Evolutionary conservation across 768 basidiomycete species (phyloP), one percentile per base, ranked within the genome.

Genomic region (Russula brevipes): DNA sequence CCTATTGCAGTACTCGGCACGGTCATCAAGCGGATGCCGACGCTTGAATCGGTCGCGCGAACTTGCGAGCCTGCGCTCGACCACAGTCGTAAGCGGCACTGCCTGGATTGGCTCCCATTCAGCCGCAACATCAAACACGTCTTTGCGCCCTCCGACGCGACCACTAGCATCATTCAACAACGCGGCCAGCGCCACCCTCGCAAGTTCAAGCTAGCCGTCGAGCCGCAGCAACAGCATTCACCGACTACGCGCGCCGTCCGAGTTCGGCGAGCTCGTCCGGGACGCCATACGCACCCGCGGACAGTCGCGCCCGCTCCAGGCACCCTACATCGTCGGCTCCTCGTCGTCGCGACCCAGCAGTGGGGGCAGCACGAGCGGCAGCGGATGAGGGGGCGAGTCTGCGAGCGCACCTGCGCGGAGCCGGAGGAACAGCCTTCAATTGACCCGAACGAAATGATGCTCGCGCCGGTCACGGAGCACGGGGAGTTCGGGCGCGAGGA

Each of bases 11-110:
- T 91, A 54, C 75, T 91, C 59, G 86, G 88, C 57, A 78, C 81
- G 30, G 82, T 78, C 68, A 79, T 91, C 49, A 78, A 81, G 56
- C 86, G 89, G 44, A 89, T 91, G 89, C 85, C 88, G 19, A 91
- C 89, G 35, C 91, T 91, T 64, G 88, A 90, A 47, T 66, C 52
- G 58, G 72, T 44, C 57, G 47, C 41, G 73, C 77, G 4, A 91
- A 68, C 72, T 70, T 31, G 68, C 69, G 66, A 74, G 72, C 61
- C 60, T 71, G 44, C 72, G 63, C 41, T 57, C 64, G n/a, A 14
- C 39, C 41, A 55, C 56, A 9, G 49, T 58, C 31, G 47, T 64
- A 33, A 30, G 35, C 8, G 56, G 57, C 39, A 36, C 7, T 10
- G 57, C 46, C 19, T 46, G 19, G 7, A 14, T 44, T 4, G 24